Conservation (phyloP, 176 grass and related monocot genomes). For the Eleusine indica region DNA sequence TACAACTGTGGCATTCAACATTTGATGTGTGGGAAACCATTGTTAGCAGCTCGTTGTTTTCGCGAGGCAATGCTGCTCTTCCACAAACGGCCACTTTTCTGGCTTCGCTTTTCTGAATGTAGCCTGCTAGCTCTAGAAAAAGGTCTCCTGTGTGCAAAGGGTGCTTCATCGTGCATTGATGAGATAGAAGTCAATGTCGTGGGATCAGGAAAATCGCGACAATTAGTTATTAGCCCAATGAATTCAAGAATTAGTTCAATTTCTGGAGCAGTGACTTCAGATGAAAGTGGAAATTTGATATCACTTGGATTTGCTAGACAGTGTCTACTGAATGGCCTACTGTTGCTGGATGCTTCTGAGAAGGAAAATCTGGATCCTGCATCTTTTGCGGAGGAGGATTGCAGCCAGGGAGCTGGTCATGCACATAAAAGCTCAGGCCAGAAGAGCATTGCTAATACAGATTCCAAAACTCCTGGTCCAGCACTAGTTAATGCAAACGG, state of each 20-base stretch:
- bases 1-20: constrained; percentile 90
- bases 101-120: constrained; percentile 94
- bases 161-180: constrained; percentile 49
- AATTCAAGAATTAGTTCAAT: constrained; percentile 38
- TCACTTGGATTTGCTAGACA: constrained; percentile 73
- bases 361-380: constrained; percentile 22
- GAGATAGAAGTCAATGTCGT: constrained; percentile 71
- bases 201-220: constrained; percentile 75
- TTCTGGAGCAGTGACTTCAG: constrained; percentile 40
- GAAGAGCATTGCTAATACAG: constrained; percentile 49
- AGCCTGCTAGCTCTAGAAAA: constrained; percentile 71
- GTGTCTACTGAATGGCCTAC: constrained; percentile 72
- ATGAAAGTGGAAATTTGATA: constrained; percentile 47
- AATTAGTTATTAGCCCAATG: constrained; percentile 56
- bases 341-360: constrained; percentile 58
- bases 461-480: constrained; percentile 52
- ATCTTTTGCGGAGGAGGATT: constrained; percentile 48
- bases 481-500: constrained; percentile 51
- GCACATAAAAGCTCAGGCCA: constrained; percentile 46
- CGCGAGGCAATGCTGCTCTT: constrained; percentile 67
- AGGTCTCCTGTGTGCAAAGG: constrained; percentile 55
- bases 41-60: constrained; percentile 80
- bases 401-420: constrained; percentile 40
- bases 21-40: constrained; percentile 76
- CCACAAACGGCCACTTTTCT: constrained; percentile 66